Percentiles rank a stretch among this genome's conserved stretches.
phyloP scores from a whole-genome alignment of 192 early-diverging fungal genomes.

The Coemansia erecta region DNA sequence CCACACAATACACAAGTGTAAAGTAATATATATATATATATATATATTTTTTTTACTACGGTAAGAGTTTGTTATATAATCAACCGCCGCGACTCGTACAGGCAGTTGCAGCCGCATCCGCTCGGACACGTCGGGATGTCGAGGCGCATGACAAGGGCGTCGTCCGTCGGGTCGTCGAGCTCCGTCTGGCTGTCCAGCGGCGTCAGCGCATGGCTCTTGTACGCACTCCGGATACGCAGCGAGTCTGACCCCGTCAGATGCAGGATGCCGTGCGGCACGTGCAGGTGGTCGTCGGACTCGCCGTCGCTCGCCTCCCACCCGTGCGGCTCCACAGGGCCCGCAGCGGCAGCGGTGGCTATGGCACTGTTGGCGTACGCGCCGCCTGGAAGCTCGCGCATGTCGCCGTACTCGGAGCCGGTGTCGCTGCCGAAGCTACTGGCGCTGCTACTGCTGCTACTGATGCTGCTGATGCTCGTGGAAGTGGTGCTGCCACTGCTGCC shows the following conservation, averaged over 20 bases:
- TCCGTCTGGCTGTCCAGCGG: background rate
- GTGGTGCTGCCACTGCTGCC: background rate
- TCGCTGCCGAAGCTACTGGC: constrained; percentile 8
- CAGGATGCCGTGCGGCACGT: background rate
- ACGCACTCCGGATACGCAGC: background rate
- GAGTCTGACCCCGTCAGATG: background rate
- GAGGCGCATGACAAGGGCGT: constrained; percentile 9
- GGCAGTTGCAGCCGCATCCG: constrained; percentile 48
- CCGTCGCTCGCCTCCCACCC: constrained; percentile 24
- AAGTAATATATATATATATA: too few relatives aligned
- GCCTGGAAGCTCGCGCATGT: too few relatives aligned
- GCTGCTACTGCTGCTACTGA: background rate
- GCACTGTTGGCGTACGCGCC: background rate
- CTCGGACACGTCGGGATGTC: constrained; percentile 45
- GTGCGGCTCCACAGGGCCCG: background rate
- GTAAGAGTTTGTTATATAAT: constrained; percentile 11
- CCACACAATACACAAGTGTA: too few relatives aligned
- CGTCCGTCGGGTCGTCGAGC: background rate
- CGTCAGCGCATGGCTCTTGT: background rate
- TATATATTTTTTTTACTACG: background rate
- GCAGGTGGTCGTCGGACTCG: constrained; percentile 37
- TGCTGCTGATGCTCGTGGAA: background rate
- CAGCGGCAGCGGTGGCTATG: too few relatives aligned
- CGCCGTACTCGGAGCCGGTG: background rate
- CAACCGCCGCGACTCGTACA: constrained; percentile 27